Base-by-base conservation (phyloP, 352 stramenopile species). In the Globisporangium echinulatum region DNA sequence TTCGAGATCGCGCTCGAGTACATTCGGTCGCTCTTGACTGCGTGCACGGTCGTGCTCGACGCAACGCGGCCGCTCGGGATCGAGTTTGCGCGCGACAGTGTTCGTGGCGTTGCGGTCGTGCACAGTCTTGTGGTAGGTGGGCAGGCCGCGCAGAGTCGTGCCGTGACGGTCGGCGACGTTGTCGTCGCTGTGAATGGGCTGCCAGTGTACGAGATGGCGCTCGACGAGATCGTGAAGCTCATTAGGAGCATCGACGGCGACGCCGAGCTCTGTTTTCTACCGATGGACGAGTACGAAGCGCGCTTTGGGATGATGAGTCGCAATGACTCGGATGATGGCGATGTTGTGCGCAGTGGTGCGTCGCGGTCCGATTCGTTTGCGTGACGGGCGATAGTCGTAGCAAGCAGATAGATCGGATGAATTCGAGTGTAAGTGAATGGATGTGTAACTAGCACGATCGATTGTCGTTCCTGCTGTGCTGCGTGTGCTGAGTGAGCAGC, bases 1-100 rank as follows among this genome's bases (percentile, higher is more conserved):
- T 62, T 95, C 13, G 85, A 95, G 70, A 95, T 95, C 58, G 85
- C 83, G 40, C 67, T 95, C 52, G 85, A 95, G 69, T 95, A 94
- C 74, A 89, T 94, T 11, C 79, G 85, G 15, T 92, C 82, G 33
- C 80, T 94, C 7, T 56, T 92, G 37, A 90, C 81, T 1, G 83
- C 85, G n/a, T 91, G 82, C 54, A 92, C 85, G 0, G 81, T 92
- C 9, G 79, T 90, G 58, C 62, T 94, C 15, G 85, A 90, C 15
- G 76, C 78, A 9, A 72, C 72, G 19, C 70, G 74, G 40, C 80
- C 84, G 46, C 78, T 94, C 9, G 85, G 85, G 9, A 87, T 94
- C 48, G 77, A 90, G 71, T 92, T 94, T 62, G 71, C 74, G 4
- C 74, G 71, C 17, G 71, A 92, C 56, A 15, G 59, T 2, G 70